Conservation (phyloP, 225 moss, liverwort and hornwort species). For the Pseudoscleropodium purum region DNA sequence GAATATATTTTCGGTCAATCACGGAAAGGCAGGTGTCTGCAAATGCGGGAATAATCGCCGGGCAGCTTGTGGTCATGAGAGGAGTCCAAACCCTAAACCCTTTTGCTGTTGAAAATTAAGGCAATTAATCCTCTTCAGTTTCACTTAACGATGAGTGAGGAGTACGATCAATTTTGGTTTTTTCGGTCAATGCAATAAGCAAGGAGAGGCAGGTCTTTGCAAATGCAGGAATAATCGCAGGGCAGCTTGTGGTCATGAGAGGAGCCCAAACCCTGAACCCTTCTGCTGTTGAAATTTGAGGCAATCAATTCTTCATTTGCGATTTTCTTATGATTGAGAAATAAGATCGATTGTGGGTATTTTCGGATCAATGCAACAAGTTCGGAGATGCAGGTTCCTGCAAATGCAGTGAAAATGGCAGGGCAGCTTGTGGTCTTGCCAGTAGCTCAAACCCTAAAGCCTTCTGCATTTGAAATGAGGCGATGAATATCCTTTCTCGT, state of each 20-base stretch:
- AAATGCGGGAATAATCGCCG: slow-evolving; percentile 43
- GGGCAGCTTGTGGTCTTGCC: slow-evolving; percentile 19
- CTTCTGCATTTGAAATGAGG: neutral
- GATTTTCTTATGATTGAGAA: neutral
- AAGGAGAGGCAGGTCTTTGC: slow-evolving; percentile 52
- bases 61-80: slow-evolving; percentile 11
- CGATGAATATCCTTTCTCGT: neutral
- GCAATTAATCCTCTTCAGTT: neutral
- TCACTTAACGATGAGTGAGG: neutral
- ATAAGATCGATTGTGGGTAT: neutral
- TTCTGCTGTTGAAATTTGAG: neutral
- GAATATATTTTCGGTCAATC: neutral
- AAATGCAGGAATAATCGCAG: slow-evolving; percentile 38
- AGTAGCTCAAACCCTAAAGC: neutral
- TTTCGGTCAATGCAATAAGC: neutral
- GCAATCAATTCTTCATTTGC: neutral
- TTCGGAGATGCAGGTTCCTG: slow-evolving; percentile 43
- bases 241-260: slow-evolving; percentile 7
- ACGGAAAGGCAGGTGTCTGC: slow-evolving; percentile 52
- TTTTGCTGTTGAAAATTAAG: neutral
- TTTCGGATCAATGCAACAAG: slow-evolving; percentile 6
- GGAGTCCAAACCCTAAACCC: neutral
- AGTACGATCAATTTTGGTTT: neutral
- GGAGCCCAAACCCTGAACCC: neutral
- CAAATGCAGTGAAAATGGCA: slow-evolving; percentile 38